Percentiles rank a stretch among this genome's conserved stretches.
phyloP scores from a whole-genome alignment of 192 early-diverging fungal genomes.

The Podila clonocystis region DNA sequence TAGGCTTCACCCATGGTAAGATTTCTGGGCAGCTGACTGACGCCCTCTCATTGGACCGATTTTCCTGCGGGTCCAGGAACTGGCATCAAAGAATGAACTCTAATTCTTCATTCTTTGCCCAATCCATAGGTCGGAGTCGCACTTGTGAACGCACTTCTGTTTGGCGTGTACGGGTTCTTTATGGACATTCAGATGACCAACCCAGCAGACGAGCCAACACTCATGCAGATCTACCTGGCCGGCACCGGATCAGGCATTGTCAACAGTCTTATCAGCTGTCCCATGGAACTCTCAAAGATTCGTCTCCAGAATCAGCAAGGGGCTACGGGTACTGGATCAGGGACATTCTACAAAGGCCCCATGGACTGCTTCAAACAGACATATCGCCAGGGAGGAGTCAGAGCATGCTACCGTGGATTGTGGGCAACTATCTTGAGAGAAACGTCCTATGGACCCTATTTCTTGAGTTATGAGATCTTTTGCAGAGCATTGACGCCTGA shows the following conservation, averaged over 20 bases:
- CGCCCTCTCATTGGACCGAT: slow-evolving; percentile 16
- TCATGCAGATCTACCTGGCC: slow-evolving; percentile 61
- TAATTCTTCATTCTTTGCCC: slow-evolving; percentile 1
- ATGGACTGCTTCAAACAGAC: slow-evolving; percentile 60
- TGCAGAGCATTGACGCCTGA: slow-evolving; percentile 52
- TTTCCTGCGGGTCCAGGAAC: neutral
- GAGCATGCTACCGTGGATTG: slow-evolving; percentile 62
- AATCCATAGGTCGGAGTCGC: slow-evolving; percentile 62
- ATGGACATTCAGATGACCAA: slow-evolving; percentile 59
- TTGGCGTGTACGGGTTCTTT: slow-evolving; percentile 62
- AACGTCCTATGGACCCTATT: slow-evolving; percentile 66
- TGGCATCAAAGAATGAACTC: neutral
- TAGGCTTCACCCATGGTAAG: slow-evolving; percentile 67
- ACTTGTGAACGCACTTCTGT: slow-evolving; percentile 63
- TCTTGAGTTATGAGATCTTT: slow-evolving; percentile 61
- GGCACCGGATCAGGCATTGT: slow-evolving; percentile 62
- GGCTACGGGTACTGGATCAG: slow-evolving; percentile 2
- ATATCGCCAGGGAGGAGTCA: slow-evolving; percentile 57
- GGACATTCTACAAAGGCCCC: slow-evolving; percentile 56
- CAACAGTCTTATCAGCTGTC: slow-evolving; percentile 67
- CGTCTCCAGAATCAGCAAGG: slow-evolving; percentile 63
- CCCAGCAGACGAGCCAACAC: slow-evolving; percentile 43
- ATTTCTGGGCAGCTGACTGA: slow-evolving; percentile 11
- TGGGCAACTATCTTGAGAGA: slow-evolving; percentile 61
- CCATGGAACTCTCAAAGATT: slow-evolving; percentile 68